These are phyloP conservation scores for Ganoderma meredithae DNA, from an alignment of 1,284 basidiomycete genomes.

Conservation along the genomic window DNA sequence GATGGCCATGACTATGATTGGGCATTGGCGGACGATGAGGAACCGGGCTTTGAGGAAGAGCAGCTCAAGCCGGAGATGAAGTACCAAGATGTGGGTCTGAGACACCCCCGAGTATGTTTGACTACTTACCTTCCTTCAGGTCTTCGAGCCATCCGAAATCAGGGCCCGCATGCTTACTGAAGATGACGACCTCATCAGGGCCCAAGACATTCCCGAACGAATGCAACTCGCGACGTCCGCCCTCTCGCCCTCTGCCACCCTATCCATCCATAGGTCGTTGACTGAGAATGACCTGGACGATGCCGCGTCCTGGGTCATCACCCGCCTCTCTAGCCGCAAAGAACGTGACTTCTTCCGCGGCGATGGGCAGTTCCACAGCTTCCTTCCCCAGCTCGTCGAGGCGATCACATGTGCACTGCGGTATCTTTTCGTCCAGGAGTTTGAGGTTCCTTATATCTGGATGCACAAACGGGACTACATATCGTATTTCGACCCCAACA, in stretches of 20 bases:
- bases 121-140: constrained; percentile 53
- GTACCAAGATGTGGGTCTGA: constrained; percentile 82
- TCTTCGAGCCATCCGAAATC: constrained; percentile 99
- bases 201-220: constrained; percentile 92
- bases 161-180: constrained; percentile 91
- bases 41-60: constrained; percentile 65
- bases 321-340: constrained; percentile 83
- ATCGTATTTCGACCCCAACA: constrained; percentile 74
- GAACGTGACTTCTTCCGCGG: constrained; percentile 78
- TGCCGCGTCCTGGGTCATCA: constrained; percentile 91
- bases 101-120: constrained; percentile 14
- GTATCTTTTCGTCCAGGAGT: constrained; percentile 87
- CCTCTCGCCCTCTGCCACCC: constrained; percentile 70
- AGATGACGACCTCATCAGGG: constrained; percentile 93
- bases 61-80: constrained; percentile 77
- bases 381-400: constrained; percentile 76
- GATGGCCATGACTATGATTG: constrained; percentile 97
- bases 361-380: constrained; percentile 62
- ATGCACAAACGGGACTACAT: constrained; percentile 93
- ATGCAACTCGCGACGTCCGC: constrained; percentile 95
- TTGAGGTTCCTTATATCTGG: constrained; percentile 97
- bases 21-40: constrained; percentile 87
- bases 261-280: constrained; percentile 73
- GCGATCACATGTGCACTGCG: constrained; percentile 86
- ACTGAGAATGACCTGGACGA: constrained; percentile 78